Evolutionary conservation across 345 rosid genomes (phyloP), one percentile per base, ranked within the genome.

Genomic region (Salix koriyanagi): DNA sequence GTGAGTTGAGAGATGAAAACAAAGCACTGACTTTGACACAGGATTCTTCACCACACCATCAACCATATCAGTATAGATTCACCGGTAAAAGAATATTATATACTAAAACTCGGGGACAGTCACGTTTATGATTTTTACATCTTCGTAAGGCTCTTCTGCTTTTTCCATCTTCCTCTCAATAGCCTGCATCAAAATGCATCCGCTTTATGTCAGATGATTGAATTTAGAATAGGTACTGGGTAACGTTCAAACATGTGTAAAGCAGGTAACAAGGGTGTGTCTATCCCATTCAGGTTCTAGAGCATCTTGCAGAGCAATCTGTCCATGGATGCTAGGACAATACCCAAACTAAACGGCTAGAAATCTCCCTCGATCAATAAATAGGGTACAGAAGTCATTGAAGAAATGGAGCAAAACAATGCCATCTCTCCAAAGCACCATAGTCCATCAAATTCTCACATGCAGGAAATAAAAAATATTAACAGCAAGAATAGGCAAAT

Each of bases 101-200:
- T 23, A 18, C 82, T 86, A 96, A 13, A 88, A 87, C 86, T 90
- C 94, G 10, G 99, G 98, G 12, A 90, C 90, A 7, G 98, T 94
- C 71, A 96, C 94, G 39, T 88, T 94, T 70, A 94, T 82, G 65
- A 94, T 90, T 86, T 96, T 91, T 15, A 96, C 93, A 78, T 96
- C 98, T 84, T 94, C 97, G 83, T 85, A 89, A 44, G 99, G 98
- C 83, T 81, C 88, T 76, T 96, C 98, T 42, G 75, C 86, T 78
- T 84, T 93, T 83, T 96, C 99, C 16, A 96, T 91, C 89, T 96
- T 96, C 86, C 89, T 96, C 92, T 96, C 98, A 76, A 92, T 91
- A 16, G 81, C 93, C 97, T 93, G 92, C 75, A 77, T 73, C 62
- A 76, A 32, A 1, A 28, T 48, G 42, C 25, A 44, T 9, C 39